phyloP scores from a whole-genome alignment of 768 basidiomycete genomes.

The Naganishia friedmannii region DNA sequence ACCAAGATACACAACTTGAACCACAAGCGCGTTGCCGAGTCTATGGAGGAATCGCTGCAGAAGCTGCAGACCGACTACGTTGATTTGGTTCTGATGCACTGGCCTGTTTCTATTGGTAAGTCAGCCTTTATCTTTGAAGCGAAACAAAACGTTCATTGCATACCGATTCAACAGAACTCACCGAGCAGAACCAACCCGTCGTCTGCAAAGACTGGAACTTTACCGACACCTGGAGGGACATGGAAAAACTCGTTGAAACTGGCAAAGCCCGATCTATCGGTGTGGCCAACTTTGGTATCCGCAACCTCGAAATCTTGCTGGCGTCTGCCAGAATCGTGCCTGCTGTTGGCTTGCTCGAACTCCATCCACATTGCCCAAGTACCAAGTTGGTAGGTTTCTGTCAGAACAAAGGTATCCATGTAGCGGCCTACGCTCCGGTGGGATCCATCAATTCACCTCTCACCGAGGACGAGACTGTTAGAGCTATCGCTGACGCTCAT shows the following conservation, averaged over 20 bases:
- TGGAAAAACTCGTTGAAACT: slow-evolving; percentile 63
- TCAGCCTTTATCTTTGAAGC: not conserved
- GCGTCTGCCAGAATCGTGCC: slow-evolving; percentile 64
- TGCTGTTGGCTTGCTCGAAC: slow-evolving; percentile 67
- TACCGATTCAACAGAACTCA: slow-evolving; percentile 3
- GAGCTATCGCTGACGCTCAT: slow-evolving; percentile 46
- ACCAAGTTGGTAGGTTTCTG: slow-evolving; percentile 61
- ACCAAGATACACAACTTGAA: slow-evolving; percentile 47
- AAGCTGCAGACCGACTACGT: slow-evolving; percentile 68
- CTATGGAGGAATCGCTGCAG: slow-evolving; percentile 52
- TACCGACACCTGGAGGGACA: slow-evolving; percentile 73
- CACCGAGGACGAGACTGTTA: slow-evolving; percentile 40
- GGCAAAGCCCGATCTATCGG: slow-evolving; percentile 56
- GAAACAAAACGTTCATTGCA: not conserved
- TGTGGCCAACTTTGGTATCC: slow-evolving; percentile 70
- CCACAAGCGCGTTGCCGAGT: slow-evolving; percentile 31
- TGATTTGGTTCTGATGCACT: slow-evolving; percentile 63
- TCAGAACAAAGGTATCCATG: slow-evolving; percentile 60
- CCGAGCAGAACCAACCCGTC: slow-evolving; percentile 17
- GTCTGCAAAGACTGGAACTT: slow-evolving; percentile 63
- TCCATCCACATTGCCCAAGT: slow-evolving; percentile 55
- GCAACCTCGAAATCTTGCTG: slow-evolving; percentile 67
- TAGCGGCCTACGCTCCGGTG: slow-evolving; percentile 66
- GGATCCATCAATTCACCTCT: slow-evolving; percentile 50
- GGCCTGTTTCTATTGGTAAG: slow-evolving; percentile 30